Evolutionary conservation across 768 basidiomycete genomes (phyloP).

Genomic region (Coprinopsis cinerea): DNA sequence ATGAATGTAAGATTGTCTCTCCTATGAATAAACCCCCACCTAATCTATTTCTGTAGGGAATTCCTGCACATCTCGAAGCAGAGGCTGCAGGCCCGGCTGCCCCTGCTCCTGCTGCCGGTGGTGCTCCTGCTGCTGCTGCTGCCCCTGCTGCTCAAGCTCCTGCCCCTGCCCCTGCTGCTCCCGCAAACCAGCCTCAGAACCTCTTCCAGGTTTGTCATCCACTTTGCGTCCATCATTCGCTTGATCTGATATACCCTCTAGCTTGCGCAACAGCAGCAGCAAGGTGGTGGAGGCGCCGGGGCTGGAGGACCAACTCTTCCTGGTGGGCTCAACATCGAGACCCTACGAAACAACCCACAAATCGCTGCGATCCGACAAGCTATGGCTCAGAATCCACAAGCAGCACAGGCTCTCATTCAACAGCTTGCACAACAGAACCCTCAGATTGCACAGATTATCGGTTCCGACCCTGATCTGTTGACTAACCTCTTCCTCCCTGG

Average conservation of each 20-base stretch:
- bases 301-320: slow-evolving; percentile 25
- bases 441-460: slow-evolving; percentile 60
- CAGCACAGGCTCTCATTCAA: slow-evolving; percentile 65
- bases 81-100: slow-evolving; percentile 35
- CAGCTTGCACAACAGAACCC: slow-evolving; percentile 78
- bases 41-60: slow-evolving; percentile 49
- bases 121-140: slow-evolving; percentile 24
- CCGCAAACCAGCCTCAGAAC: slow-evolving; percentile 62
- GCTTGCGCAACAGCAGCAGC: slow-evolving; percentile 70
- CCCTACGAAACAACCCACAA: slow-evolving; percentile 57
- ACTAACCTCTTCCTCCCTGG: slow-evolving; percentile 49
- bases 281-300: slow-evolving; percentile 26
- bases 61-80: slow-evolving; percentile 62
- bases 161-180: slow-evolving; percentile 30
- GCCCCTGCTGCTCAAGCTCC: slow-evolving; percentile 28
- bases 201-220: slow-evolving; percentile 66
- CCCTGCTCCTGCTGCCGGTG: background rate
- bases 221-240: background rate
- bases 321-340: slow-evolving; percentile 40
- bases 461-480: slow-evolving; percentile 66
- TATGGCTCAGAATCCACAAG: slow-evolving; percentile 69
- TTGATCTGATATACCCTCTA: slow-evolving; percentile 20
- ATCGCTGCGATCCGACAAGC: slow-evolving; percentile 69
- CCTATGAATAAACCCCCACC: slow-evolving; percentile 3
- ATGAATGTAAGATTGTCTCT: slow-evolving; percentile 65